These are phyloP conservation scores for Colletotrichum lindemuthianum DNA, from an alignment of 2,329 filamentous ascomycete species.

Conservation along the genomic window DNA sequence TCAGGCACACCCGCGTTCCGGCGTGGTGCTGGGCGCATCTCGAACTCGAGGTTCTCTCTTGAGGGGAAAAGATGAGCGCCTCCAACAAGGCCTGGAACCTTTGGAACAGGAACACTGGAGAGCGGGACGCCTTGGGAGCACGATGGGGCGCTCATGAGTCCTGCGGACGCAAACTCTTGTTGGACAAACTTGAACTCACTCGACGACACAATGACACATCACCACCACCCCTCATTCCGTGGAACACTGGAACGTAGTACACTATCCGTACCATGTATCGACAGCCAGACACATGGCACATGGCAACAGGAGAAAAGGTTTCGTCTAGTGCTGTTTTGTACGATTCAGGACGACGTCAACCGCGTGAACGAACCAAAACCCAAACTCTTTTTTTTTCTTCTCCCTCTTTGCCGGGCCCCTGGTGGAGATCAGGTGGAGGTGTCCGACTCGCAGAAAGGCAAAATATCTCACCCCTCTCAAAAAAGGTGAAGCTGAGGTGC, in stretches of 20 bases:
- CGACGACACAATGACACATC: neutral
- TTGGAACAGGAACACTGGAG: neutral
- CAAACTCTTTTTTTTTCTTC: neutral
- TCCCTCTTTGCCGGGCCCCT: neutral
- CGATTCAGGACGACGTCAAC: neutral
- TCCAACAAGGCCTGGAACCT: conserved; percentile 12
- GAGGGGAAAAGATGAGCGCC: neutral
- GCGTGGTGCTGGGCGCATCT: conserved; percentile 3
- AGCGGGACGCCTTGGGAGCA: too few species aligned
- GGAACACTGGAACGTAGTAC: too few species aligned
- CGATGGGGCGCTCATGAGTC: neutral
- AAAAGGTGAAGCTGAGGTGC: neutral
- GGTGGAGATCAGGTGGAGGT: conserved; percentile 34
- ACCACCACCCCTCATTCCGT: neutral
- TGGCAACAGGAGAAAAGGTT: neutral
- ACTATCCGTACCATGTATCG: too few species aligned
- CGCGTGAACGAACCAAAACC: conserved; percentile 2
- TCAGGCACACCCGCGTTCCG: conserved; percentile 22
- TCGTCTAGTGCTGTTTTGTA: neutral
- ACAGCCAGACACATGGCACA: neutral
- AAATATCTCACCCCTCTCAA: conserved; percentile 35
- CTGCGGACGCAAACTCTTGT: conserved; percentile 6
- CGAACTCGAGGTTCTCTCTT: neutral
- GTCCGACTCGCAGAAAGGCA: conserved; percentile 24
- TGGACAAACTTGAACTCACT: neutral